A percentile compares a stretch with the other conserved stretches of the same genome.
phyloP scores from a whole-genome alignment of 2,329 filamentous ascomycete genomes.

The Monosporascus cannonballus region DNA sequence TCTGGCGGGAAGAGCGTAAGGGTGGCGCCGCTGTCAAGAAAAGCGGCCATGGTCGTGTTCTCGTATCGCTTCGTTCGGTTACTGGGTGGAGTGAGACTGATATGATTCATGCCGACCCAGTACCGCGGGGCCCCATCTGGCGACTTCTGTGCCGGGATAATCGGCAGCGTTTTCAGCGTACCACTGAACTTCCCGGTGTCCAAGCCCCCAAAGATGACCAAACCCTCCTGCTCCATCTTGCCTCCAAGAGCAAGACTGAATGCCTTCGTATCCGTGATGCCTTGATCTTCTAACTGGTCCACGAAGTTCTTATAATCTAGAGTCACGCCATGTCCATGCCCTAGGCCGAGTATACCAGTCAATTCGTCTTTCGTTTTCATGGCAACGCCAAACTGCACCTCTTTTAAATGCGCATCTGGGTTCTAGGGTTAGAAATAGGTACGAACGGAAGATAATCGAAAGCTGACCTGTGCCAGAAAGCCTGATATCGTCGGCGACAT shows the following conservation, averaged over 20 bases:
- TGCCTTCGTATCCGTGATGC: conserved; percentile 52
- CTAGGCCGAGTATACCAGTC: conserved; percentile 66
- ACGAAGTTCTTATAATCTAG: conserved; percentile 45
- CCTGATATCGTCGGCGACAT: conserved; percentile 39
- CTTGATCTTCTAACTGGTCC: conserved; percentile 43
- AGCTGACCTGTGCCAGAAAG: conserved; percentile 32
- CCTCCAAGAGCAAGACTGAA: conserved; percentile 63
- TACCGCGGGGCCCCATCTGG: conserved; percentile 49
- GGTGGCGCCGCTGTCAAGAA: conserved; percentile 66
- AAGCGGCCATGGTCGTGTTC: conserved; percentile 44
- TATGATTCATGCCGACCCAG: conserved; percentile 43
- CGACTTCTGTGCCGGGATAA: conserved; percentile 48
- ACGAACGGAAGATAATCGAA: not conserved
- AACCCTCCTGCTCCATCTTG: conserved; percentile 52
- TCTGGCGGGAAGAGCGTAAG: conserved; percentile 58
- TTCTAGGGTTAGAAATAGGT: conserved; percentile 2
- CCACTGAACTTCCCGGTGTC: conserved; percentile 60
- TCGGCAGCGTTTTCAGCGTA: conserved; percentile 51
- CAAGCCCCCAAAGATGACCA: conserved; percentile 62
- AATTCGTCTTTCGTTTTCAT: conserved; percentile 41
- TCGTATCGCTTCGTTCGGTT: conserved; percentile 28
- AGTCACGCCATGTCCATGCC: conserved; percentile 50
- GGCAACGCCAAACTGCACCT: conserved; percentile 63
- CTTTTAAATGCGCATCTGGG: conserved; percentile 32
- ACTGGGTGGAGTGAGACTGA: conserved; percentile 35